phyloP scores from a whole-genome alignment of 495 filamentous ascomycete species.

The Aspergillus coremiiformis region DNA sequence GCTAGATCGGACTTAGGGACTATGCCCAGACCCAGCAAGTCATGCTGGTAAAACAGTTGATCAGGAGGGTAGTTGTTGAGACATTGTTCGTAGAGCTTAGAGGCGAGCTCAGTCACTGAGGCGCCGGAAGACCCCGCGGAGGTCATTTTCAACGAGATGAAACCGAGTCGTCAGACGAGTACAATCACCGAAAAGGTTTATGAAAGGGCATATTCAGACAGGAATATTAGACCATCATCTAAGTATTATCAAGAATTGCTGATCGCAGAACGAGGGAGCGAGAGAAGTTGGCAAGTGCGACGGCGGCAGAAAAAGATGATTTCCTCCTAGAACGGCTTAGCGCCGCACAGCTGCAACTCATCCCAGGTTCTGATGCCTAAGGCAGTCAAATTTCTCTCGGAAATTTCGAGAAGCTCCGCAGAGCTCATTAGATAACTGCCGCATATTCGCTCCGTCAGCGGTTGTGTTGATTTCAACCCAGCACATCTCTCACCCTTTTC shows the following conservation, averaged over 20 bases:
- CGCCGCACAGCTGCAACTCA: conserved; percentile 14
- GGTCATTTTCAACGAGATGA: conserved; percentile 22
- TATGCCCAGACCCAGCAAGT: conserved; percentile 53
- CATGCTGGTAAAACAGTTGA: conserved; percentile 58
- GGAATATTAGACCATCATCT: conserved; percentile 5
- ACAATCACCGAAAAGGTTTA: conserved; percentile 18
- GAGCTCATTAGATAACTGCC: background rate
- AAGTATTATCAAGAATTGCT: background rate
- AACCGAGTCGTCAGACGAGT: conserved; percentile 9
- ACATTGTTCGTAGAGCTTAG: conserved; percentile 40
- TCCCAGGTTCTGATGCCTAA: conserved; percentile 20
- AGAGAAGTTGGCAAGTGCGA: conserved; percentile 10
- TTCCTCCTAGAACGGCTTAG: conserved; percentile 26
- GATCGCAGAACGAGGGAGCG: background rate
- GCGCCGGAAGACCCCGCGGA: conserved; percentile 27
- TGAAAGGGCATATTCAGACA: conserved; percentile 27
- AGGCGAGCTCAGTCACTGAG: conserved; percentile 33
- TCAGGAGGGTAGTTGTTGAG: conserved; percentile 34
- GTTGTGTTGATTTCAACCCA: background rate
- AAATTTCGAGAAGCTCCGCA: conserved; percentile 46
- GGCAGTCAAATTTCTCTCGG: conserved; percentile 20
- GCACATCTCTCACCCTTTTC: background rate
- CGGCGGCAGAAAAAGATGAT: conserved; percentile 24
- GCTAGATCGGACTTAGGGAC: conserved; percentile 52
- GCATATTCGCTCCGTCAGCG: background rate